These are phyloP conservation scores for Dactylellina sp. DNA, from an alignment of 2,329 filamentous ascomycete species.

Conservation along the genomic window DNA sequence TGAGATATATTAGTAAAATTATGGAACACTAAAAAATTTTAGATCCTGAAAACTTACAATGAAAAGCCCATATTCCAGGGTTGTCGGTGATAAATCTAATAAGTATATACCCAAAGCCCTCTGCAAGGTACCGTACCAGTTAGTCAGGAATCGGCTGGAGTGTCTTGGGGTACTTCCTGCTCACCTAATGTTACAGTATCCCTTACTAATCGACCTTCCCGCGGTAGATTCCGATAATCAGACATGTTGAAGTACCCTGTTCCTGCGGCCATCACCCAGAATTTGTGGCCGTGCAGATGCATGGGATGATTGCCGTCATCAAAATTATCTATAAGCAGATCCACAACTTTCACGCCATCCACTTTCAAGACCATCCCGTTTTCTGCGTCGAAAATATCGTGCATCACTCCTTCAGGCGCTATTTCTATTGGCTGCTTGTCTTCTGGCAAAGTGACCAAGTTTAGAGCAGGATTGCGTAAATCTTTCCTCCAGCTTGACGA, in stretches of 20 bases:
- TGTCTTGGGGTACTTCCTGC: constrained; percentile 7
- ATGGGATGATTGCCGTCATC: constrained; percentile 77
- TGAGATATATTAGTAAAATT: constrained; percentile 7
- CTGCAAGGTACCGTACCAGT: constrained; percentile 62
- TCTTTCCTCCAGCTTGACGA: constrained; percentile 69
- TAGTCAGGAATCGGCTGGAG: constrained; percentile 53
- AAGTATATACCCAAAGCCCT: constrained; percentile 70
- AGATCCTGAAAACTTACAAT: constrained; percentile 64
- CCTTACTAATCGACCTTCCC: constrained; percentile 44
- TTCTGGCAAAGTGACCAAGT: constrained; percentile 13
- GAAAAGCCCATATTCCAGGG: constrained; percentile 71
- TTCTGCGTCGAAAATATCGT: constrained; percentile 63
- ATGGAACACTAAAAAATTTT: too few species aligned
- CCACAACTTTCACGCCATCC: constrained; percentile 70
- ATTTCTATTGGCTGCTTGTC: neutral
- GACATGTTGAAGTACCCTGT: constrained; percentile 58
- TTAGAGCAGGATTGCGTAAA: constrained; percentile 61
- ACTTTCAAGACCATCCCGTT: constrained; percentile 60
- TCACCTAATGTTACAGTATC: constrained; percentile 59
- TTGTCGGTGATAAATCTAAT: constrained; percentile 71
- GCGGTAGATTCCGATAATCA: constrained; percentile 49
- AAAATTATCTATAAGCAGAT: constrained; percentile 81
- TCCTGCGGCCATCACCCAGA: constrained; percentile 68
- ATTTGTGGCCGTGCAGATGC: constrained; percentile 81
- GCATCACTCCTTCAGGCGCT: constrained; percentile 67